phyloP scores from a whole-genome alignment of 495 filamentous ascomycete species.

The Neurospora terricola region DNA sequence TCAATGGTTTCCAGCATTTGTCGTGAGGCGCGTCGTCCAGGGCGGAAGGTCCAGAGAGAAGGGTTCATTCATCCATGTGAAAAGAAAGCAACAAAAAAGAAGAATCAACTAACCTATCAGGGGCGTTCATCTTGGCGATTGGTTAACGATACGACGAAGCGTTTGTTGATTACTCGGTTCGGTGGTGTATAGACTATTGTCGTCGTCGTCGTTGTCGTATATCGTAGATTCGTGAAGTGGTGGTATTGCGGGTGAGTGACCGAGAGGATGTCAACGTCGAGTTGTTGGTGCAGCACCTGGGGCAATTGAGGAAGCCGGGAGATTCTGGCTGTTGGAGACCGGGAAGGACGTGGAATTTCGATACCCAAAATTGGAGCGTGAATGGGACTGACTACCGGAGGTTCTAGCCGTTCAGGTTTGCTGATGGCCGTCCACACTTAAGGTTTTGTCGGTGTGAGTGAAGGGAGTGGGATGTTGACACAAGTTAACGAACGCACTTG shows the following conservation, averaged over 20 bases:
- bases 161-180: background rate
- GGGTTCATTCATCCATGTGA: background rate
- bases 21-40: background rate
- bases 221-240: background rate
- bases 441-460: background rate
- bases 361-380: background rate
- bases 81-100: constrained; percentile 4
- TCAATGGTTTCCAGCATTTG: background rate
- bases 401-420: background rate
- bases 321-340: background rate
- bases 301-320: background rate
- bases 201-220: constrained; percentile 3
- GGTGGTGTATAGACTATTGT: background rate
- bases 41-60: too few relatives aligned
- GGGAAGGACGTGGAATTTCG: background rate
- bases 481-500: background rate
- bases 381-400: background rate
- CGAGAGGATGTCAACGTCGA: background rate
- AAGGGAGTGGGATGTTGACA: background rate
- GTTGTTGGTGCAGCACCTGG: background rate
- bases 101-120: constrained; percentile 47
- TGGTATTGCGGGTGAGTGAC: background rate
- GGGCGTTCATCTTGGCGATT: constrained; percentile 54
- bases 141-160: background rate
- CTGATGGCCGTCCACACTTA: background rate